Percentiles rank a stretch among this genome's conserved stretches.
These are phyloP conservation scores for Ustilago cynodontis DNA, from an alignment of 1,284 basidiomycete genomes.

Conservation along the genomic window DNA sequence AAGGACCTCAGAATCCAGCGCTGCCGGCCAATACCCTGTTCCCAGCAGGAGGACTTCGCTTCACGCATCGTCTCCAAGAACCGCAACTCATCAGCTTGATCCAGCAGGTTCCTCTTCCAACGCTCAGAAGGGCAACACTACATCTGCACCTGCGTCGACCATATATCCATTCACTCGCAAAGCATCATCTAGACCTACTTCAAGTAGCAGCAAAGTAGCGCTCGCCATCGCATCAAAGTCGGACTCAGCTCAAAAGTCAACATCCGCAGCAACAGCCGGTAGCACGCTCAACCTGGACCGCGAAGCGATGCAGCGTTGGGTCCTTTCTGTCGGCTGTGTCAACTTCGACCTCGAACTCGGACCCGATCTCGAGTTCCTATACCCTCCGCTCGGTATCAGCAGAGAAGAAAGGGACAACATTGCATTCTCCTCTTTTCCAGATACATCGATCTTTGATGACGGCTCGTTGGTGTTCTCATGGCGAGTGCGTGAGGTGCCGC, in stretches of 20 bases:
- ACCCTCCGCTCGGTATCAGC: slow-evolving; percentile 77
- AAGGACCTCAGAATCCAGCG: slow-evolving; percentile 33
- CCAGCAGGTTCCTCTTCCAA: slow-evolving; percentile 2
- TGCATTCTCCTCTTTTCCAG: slow-evolving; percentile 94
- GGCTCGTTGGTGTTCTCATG: slow-evolving; percentile 65
- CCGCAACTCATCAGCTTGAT: slow-evolving; percentile 7
- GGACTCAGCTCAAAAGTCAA: neutral
- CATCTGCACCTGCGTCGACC: slow-evolving; percentile 7
- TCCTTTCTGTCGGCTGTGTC: slow-evolving; percentile 67
- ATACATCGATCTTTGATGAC: slow-evolving; percentile 74
- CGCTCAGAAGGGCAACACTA: neutral
- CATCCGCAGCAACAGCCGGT: neutral
- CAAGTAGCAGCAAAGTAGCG: slow-evolving; percentile 20
- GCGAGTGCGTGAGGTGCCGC: slow-evolving; percentile 66
- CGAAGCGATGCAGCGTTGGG: slow-evolving; percentile 67
- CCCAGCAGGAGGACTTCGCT: slow-evolving; percentile 41
- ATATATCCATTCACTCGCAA: slow-evolving; percentile 1
- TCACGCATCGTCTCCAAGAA: slow-evolving; percentile 28
- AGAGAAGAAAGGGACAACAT: slow-evolving; percentile 83
- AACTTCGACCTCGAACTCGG: slow-evolving; percentile 74
- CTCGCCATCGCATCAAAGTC: neutral
- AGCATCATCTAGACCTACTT: slow-evolving; percentile 16
- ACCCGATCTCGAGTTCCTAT: slow-evolving; percentile 81
- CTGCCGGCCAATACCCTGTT: slow-evolving; percentile 12
- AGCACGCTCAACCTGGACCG: slow-evolving; percentile 38